Base-by-base conservation (phyloP, 345 rosid genomes). In the Cardamine resedifolia region DNA sequence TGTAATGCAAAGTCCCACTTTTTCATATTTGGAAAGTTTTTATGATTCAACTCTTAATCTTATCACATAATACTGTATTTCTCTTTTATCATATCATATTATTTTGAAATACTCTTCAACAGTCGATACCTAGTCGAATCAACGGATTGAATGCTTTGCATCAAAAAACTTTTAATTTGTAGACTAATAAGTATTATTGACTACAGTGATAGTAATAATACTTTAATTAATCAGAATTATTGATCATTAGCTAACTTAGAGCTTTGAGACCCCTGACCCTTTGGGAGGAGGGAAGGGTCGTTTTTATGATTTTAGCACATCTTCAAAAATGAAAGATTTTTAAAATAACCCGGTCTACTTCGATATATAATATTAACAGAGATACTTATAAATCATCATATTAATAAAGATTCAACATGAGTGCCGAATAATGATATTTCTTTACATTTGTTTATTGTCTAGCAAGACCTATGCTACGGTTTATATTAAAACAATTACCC, bases 401-500 rank as follows among this genome's bases (percentile, higher is more conserved):
- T 24, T 31, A 57, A 56, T 19, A 56, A 20, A 23, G 30, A 23
- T 38, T 48, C 26, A 74, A 59, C 34, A 58, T 68, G 68, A 68
- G 74, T 67, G 78, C 63, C 31, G 78, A 68, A 60, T 67, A 51
- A 50, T 59, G 58, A 15, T 19, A 15, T 36, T 7, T 68, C n/a
- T 6, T 30, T 15, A 50, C 39, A 52, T 44, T 50, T 68, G 44
- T 33, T 53, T 62, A 75, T 52, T 50, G 23, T 59, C 57, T 68
- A 52, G 33, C 24, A 53, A 60, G 33, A 44, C 68, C 68, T 68
- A 68, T 51, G 69, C 63, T 60, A 51, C 11, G 60, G 48, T 33
- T 49, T 59, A 36, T 59, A 36, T 59, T 60, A 56, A 52, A 61
- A 52, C 38, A 68, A 43, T 44, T 53, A 62, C 51, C 44, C 64